Evolutionary conservation across 805 yeast genomes (phyloP), one percentile per base, ranked within the genome.

Genomic region (Lipomyces mesembrius): DNA sequence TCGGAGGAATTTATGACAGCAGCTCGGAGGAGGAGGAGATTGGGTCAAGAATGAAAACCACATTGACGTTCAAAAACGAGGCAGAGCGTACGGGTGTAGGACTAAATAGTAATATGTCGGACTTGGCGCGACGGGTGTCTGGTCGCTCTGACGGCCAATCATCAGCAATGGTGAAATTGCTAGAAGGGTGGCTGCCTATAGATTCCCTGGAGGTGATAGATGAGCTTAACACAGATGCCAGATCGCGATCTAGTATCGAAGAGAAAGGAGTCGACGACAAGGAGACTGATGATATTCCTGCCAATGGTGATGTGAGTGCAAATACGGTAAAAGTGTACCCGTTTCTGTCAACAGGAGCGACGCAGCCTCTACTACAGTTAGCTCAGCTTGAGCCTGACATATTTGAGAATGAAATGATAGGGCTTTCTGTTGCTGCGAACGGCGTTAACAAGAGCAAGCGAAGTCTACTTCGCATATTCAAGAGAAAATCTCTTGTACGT

Each of bases 341-440:
- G 3, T 14, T 56, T 29, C 17, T 32, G 17, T 25, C 43, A 25
- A 25, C 56, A 29, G 52, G n/a, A 3, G 29, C 5, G n/a, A 27
- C 22, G 20, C 57, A 51, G 34, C 1, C 54, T 32, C 39, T 20
- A 14, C 35, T 39, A 14, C 49, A 32, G 34, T 39, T 39, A 14
- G 39, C 4, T 14, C 34, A 59, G 25, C 56, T 63, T 34, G 55
- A 63, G 37, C 59, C 59, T 6, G 62, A 58, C n/a, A 58, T 63
- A 25, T 56, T 56, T 20, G 59, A 22, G n/a, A 39, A 29, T 56
- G 49, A 56, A 20, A 27, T 29, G 57, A n/a, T 20, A 7, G 57
- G 49, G 49, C 20, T 43, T 43, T 43, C 49, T 6, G 49, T 5
- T 17, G 22, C 49, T 43, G 9, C 22, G 11, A 43, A n/a, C 11